Conservation (phyloP, 2,329 filamentous ascomycete species). For the Ceratocystis albifundus region DNA sequence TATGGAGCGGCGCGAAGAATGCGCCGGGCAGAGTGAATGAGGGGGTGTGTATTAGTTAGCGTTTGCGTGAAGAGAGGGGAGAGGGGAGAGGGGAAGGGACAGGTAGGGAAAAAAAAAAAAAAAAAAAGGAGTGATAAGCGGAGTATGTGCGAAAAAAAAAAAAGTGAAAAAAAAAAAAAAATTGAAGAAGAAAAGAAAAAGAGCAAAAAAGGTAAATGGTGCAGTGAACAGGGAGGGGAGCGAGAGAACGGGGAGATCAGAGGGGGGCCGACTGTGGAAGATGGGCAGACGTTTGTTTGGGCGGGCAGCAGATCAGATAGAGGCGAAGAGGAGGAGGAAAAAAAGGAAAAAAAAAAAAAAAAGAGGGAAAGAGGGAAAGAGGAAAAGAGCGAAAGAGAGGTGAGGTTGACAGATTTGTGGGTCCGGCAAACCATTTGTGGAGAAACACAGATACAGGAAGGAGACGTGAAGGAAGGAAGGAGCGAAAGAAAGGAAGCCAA, state of each 20-base stretch:
- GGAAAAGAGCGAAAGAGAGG: neutral
- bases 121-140: neutral
- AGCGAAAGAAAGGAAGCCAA: neutral
- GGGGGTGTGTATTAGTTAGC: neutral
- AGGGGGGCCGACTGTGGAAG: neutral
- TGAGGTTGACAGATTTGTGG: constrained; percentile 11
- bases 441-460: neutral
- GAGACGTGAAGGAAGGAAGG: too few relatives aligned
- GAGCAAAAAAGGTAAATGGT: neutral
- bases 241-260: neutral
- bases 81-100: too few relatives aligned
- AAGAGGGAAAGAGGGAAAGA: neutral
- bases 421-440: neutral
- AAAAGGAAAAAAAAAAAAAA: neutral
- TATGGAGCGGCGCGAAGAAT: constrained; percentile 13
- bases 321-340: neutral
- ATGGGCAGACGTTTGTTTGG: too few relatives aligned
- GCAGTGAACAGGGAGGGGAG: neutral
- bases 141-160: neutral
- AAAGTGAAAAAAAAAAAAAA: neutral
- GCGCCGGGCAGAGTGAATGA: constrained; percentile 1
- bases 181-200: neutral
- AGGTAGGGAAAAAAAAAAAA: too few relatives aligned
- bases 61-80: neutral
- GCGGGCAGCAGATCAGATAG: neutral